Conservation (phyloP, 192 early-diverging fungal species). For the Irineochytrium annulatum region DNA sequence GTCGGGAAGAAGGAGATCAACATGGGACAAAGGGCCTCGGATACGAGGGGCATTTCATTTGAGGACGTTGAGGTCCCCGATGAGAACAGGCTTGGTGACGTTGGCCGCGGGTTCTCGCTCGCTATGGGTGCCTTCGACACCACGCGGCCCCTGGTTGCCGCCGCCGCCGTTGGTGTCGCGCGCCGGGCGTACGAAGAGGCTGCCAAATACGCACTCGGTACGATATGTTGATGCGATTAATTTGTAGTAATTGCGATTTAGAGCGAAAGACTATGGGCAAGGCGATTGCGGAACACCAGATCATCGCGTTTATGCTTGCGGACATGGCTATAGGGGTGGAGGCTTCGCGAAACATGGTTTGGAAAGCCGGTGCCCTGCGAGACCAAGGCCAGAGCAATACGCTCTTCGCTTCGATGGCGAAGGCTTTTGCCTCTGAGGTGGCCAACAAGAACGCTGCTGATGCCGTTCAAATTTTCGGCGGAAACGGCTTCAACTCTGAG, state of each 20-base stretch:
- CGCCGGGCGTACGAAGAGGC: conserved; percentile 92
- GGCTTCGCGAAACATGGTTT: conserved; percentile 81
- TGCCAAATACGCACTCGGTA: conserved; percentile 66
- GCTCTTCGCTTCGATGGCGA: conserved; percentile 92
- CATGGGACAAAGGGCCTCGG: conserved; percentile 93
- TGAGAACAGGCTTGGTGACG: conserved; percentile 74
- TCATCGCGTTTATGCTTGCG: conserved; percentile 89
- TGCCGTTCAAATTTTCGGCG: conserved; percentile 96
- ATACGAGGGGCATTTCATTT: conserved; percentile 86
- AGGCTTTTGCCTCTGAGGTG: conserved; percentile 57
- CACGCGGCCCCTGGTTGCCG: conserved; percentile 85
- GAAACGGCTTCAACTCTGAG: conserved; percentile 81
- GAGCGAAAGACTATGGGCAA: conserved; percentile 97
- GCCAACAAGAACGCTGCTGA: conserved; percentile 69
- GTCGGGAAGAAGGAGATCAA: conserved; percentile 94
- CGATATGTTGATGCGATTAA: conserved; percentile 10
- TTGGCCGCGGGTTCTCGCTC: conserved; percentile 93
- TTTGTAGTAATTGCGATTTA: conserved; percentile 15
- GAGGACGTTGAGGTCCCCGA: conserved; percentile 83
- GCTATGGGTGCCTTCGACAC: conserved; percentile 97
- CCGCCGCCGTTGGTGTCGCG: conserved; percentile 85
- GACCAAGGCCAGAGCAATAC: conserved; percentile 88
- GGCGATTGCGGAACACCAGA: conserved; percentile 81
- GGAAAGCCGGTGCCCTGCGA: conserved; percentile 75
- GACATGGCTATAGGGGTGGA: conserved; percentile 96